phyloP scores from a whole-genome alignment of 768 basidiomycete species.

The Dioszegia aurantiaca region DNA sequence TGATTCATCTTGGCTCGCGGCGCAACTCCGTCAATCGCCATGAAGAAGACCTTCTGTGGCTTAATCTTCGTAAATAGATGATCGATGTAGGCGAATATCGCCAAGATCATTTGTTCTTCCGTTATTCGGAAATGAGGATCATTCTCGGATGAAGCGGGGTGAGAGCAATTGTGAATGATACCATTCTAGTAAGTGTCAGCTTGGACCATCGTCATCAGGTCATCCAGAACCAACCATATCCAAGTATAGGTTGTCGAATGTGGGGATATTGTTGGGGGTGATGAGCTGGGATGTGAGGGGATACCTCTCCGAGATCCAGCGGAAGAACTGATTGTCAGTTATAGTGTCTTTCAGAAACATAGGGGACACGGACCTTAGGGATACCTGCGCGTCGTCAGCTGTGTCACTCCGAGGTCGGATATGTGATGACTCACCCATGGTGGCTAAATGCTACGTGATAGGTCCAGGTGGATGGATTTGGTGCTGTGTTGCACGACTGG shows the following conservation, averaged over 20 bases:
- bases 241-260: constrained; percentile 65
- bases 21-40: constrained; percentile 97
- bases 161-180: constrained; percentile 68
- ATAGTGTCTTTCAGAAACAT: neutral
- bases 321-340: constrained; percentile 72
- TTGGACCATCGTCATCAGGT: neutral
- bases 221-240: constrained; percentile 13
- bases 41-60: constrained; percentile 95
- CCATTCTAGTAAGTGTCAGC: constrained; percentile 47
- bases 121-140: constrained; percentile 93
- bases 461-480: too few species aligned
- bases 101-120: constrained; percentile 95
- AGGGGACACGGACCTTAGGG: constrained; percentile 19
- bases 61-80: constrained; percentile 95
- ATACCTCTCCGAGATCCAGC: constrained; percentile 97
- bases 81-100: constrained; percentile 95
- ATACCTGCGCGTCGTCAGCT: constrained; percentile 25
- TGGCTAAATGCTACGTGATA: constrained; percentile 16
- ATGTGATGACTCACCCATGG: constrained; percentile 21
- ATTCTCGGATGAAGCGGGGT: constrained; percentile 79
- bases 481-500: neutral
- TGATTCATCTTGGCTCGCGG: constrained; percentile 99
- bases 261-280: constrained; percentile 97
- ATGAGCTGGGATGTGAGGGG: constrained; percentile 97
- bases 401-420: neutral